These are phyloP conservation scores for Intubia oerlemansii DNA, from an alignment of 2,329 filamentous ascomycete genomes.

Conservation along the genomic window DNA sequence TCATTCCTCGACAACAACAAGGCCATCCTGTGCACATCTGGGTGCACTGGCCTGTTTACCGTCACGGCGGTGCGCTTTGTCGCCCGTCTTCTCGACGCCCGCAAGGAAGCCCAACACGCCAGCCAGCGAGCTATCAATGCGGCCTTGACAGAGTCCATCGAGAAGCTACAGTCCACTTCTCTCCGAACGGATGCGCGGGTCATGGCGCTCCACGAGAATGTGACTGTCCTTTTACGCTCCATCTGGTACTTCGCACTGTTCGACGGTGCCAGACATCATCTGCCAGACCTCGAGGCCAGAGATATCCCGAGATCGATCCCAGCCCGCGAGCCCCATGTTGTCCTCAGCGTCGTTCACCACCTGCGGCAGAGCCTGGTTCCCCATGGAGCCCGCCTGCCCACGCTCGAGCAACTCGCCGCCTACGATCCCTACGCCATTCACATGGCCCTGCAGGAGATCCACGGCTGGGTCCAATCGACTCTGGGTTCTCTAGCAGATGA, in stretches of 20 bases:
- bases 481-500: slow-evolving; percentile 1
- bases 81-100: too few relatives aligned
- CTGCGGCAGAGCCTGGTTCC: slow-evolving; percentile 1
- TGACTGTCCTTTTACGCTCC: background rate
- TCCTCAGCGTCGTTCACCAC: background rate
- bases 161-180: too few relatives aligned
- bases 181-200: background rate
- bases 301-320: background rate
- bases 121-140: slow-evolving; percentile 1
- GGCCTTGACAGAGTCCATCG: background rate
- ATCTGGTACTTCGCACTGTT: slow-evolving; percentile 3
- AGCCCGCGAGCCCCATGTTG: background rate
- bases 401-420: background rate
- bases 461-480: background rate
- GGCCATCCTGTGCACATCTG: too few relatives aligned
- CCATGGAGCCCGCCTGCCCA: slow-evolving; percentile 1
- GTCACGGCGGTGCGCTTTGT: too few relatives aligned
- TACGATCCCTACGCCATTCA: background rate
- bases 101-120: too few relatives aligned
- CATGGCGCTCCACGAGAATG: background rate
- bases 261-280: slow-evolving; percentile 1
- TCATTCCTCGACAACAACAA: too few relatives aligned
- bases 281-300: background rate
- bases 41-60: too few relatives aligned
- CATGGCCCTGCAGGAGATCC: slow-evolving; percentile 1